Conservation (phyloP, 768 basidiomycete genomes). For the Tylopilus sp. region DNA sequence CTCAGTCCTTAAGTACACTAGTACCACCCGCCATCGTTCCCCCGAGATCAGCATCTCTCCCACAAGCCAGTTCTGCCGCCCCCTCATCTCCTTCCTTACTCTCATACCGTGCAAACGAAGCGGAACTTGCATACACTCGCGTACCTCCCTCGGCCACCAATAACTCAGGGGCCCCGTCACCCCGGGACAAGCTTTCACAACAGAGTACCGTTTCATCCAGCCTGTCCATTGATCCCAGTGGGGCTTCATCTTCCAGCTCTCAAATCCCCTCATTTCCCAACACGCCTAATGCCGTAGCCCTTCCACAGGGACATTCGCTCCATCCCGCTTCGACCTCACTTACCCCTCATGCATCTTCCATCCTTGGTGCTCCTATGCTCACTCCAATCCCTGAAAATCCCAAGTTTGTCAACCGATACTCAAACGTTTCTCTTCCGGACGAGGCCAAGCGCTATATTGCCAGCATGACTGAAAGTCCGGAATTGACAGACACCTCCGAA, state of each 20-base stretch:
- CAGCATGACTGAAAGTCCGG: conserved; percentile 57
- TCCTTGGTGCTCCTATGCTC: conserved; percentile 12
- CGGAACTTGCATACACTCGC: conserved; percentile 6
- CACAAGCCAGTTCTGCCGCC: conserved; percentile 7
- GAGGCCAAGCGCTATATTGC: conserved; percentile 73
- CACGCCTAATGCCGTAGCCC: conserved; percentile 20
- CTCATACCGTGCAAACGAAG: conserved; percentile 22
- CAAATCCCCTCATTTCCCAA: conserved; percentile 11
- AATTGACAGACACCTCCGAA: neutral
- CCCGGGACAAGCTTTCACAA: conserved; percentile 8
- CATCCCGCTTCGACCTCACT: conserved; percentile 12
- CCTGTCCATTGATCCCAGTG: conserved; percentile 1
- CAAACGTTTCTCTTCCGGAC: conserved; percentile 68
- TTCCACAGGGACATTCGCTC: conserved; percentile 8
- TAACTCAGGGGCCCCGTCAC: conserved; percentile 1
- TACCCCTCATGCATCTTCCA: conserved; percentile 21
- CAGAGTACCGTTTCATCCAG: neutral
- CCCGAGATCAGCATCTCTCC: conserved; percentile 20
- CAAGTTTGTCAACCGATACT: conserved; percentile 54
- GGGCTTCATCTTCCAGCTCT: conserved; percentile 1
- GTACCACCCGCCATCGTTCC: conserved; percentile 18
- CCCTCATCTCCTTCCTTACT: conserved; percentile 7
- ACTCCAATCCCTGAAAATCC: conserved; percentile 31
- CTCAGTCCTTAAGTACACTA: neutral
- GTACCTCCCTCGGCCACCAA: conserved; percentile 2